A percentile compares a stretch with the other conserved stretches of the same genome.
phyloP scores from a whole-genome alignment of 768 basidiomycete species.

The Tricholoma saponaceum region DNA sequence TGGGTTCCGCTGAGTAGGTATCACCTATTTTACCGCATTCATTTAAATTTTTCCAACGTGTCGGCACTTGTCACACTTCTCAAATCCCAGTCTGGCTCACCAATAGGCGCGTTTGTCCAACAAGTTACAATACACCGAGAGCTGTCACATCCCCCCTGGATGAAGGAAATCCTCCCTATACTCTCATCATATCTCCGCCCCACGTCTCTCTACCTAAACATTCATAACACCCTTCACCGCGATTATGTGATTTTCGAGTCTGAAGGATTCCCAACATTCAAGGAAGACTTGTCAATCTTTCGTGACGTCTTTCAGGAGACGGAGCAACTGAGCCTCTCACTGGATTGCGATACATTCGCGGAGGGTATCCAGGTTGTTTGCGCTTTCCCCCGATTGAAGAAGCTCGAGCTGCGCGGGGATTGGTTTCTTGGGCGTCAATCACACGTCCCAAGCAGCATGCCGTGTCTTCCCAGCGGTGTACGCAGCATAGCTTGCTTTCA shows the following conservation, averaged over 20 bases:
- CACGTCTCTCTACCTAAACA: too few relatives aligned
- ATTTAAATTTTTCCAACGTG: neutral
- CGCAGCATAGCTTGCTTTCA: neutral
- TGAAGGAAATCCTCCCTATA: neutral
- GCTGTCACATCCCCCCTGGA: neutral
- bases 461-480: neutral
- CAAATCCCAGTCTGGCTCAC: neutral
- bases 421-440: neutral
- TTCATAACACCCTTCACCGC: neutral
- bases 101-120: neutral
- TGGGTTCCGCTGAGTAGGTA: neutral
- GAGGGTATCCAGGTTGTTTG: neutral
- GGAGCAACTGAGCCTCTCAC: neutral
- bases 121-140: too few relatives aligned
- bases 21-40: neutral
- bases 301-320: too few relatives aligned
- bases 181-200: neutral
- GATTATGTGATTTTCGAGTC: neutral
- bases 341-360: neutral
- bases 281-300: neutral
- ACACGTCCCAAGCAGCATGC: neutral
- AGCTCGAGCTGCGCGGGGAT: neutral
- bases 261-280: neutral
- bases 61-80: neutral
- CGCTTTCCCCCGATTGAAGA: neutral